Evolutionary conservation across 2,329 filamentous ascomycete species (phyloP).

Genomic region (Periglandula ipomoeae): DNA sequence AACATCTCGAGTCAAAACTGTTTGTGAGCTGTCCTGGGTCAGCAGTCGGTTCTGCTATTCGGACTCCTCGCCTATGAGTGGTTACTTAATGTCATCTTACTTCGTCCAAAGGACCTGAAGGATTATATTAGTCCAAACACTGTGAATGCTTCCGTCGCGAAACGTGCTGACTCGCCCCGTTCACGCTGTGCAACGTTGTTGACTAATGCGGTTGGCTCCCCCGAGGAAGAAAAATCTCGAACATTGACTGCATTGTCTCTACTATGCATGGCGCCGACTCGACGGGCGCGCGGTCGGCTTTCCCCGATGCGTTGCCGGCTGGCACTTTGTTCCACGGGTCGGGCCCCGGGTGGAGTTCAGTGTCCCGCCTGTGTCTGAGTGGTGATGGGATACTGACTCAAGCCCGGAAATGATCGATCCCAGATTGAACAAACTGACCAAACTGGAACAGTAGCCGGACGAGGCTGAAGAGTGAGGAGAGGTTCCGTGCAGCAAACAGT

Average conservation of each 20-base stretch:
- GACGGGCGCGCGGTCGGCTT: background rate
- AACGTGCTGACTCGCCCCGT: background rate
- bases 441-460: no score
- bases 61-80: no score
- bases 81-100: background rate
- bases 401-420: background rate
- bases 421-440: no score
- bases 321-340: background rate
- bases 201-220: background rate
- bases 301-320: background rate
- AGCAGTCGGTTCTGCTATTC: no score
- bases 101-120: background rate
- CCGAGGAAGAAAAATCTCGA: no score
- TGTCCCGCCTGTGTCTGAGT: background rate
- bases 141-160: background rate
- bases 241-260: no score
- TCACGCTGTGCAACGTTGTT: background rate
- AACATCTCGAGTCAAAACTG: background rate
- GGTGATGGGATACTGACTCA: background rate
- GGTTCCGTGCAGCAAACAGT: no score
- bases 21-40: no score
- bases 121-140: background rate
- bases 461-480: no score
- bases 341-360: slow-evolving; percentile 3
- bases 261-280: background rate